Base-by-base conservation (phyloP, 805 yeast species). In the Kluyveromyces dobzhanskii region DNA sequence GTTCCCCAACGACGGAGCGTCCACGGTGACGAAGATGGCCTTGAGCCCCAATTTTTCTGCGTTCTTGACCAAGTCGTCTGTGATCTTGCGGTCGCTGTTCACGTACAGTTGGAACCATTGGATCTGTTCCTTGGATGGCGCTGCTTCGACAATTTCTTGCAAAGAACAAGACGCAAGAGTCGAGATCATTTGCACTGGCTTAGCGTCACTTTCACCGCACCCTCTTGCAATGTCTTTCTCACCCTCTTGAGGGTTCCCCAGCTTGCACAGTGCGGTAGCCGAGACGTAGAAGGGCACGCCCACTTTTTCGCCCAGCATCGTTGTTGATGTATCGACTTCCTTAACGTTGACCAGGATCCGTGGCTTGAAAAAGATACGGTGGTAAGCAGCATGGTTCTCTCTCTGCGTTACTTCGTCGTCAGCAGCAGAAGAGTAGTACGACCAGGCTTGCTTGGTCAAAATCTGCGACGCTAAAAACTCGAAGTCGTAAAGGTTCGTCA, bases 91-190 rank as follows among this genome's bases (percentile, higher is more conserved):
- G 59, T 86, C 88, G 13, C 79, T 66, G 51, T 85, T 84, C 32
- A 87, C 92, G 53, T 87, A 87, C 37, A 87, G 67, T 62, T 87
- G 96, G 59, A 77, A 77, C 96, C 96, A 87, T 56, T 85, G 88
- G 7, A 80, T 69, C 57, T 87, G 95, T 11, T 51, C 51, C 29
- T 69, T 69, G 11, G 73, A 76, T 1, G 62, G 62, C 23, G 81
- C 78, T 4, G 80, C 84, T 42, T 75, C 85, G 3, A 80, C 75
- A 44, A 87, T 83, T 57, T 87, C 97, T 49, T 86, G 92, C 46
- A 85, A 71, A 2, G 95, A 78, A 57, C 87, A 85, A 4, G 95
- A 83, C 1, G 97, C 90, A 50, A 86, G 68, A 1, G 95, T 88
- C 4, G 96, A 88, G 41, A 88, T 80, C 97, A 88, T 88, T 61